Percentiles rank a stretch among this genome's conserved stretches.
These are phyloP conservation scores for Elaeis oleifera DNA, from an alignment of 202 grass and related monocot genomes.

Conservation along the genomic window DNA sequence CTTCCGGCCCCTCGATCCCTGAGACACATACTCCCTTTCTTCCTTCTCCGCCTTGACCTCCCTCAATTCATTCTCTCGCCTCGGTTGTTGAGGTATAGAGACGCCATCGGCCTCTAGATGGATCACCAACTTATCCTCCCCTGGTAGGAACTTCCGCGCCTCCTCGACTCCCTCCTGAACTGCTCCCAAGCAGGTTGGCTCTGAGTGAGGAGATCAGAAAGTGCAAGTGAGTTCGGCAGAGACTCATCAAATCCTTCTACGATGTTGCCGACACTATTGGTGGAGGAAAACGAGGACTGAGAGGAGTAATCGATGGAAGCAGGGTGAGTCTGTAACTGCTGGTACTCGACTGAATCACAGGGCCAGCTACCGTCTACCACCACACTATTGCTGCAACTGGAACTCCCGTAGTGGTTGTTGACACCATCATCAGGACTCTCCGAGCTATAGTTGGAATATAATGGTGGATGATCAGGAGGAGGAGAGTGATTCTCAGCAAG, in stretches of 20 bases:
- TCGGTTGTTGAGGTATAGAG: conserved; percentile 30
- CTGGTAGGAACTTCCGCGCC: conserved; percentile 39
- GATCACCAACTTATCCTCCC: conserved; percentile 33
- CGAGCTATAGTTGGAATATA: conserved; percentile 17
- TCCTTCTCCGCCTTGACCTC: conserved; percentile 4
- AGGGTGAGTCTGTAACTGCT: conserved; percentile 21
- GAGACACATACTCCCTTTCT: neutral
- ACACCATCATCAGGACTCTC: conserved; percentile 41
- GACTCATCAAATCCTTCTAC: conserved; percentile 1
- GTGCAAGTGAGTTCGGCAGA: conserved; percentile 8
- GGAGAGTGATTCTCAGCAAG: conserved; percentile 28
- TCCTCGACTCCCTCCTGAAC: conserved; percentile 18
- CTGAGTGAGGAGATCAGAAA: conserved; percentile 13
- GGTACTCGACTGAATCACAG: conserved; percentile 25
- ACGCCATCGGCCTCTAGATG: conserved; percentile 35
- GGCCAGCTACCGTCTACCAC: conserved; percentile 20
- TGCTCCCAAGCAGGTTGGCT: conserved; percentile 44
- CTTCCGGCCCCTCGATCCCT: conserved; percentile 33
- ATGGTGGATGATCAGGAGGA: conserved; percentile 2
- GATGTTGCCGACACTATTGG: conserved; percentile 10
- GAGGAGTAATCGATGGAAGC: conserved; percentile 16
- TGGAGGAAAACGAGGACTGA: conserved; percentile 24
- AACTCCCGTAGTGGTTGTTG: conserved; percentile 18
- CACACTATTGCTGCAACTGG: neutral
- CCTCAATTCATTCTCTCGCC: conserved; percentile 23